A percentile compares a stretch with the other conserved stretches of the same genome.
phyloP scores from a whole-genome alignment of 1,284 basidiomycete species.

The Papiliotrema laurentii region DNA sequence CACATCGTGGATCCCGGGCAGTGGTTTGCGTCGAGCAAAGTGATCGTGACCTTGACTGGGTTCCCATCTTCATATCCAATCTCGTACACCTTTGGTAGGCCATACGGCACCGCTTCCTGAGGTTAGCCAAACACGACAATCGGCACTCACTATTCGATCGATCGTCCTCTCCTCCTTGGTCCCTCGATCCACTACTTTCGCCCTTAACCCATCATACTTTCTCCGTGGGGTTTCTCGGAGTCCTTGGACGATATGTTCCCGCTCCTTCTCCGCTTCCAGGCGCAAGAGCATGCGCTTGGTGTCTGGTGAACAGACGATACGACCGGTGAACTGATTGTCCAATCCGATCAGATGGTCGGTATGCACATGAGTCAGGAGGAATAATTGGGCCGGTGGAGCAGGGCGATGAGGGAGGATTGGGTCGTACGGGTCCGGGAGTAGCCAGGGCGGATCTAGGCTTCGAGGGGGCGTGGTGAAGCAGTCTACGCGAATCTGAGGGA shows the following conservation, averaged over 20 bases:
- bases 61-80: slow-evolving; percentile 53
- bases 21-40: slow-evolving; percentile 86
- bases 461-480: slow-evolving; percentile 56
- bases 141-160: slow-evolving; percentile 28
- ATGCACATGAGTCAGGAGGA: slow-evolving; percentile 78
- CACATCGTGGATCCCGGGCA: slow-evolving; percentile 91
- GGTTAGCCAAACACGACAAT: neutral
- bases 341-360: slow-evolving; percentile 60
- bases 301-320: slow-evolving; percentile 69
- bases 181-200: slow-evolving; percentile 38
- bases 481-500: slow-evolving; percentile 69
- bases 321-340: slow-evolving; percentile 35
- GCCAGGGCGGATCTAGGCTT: slow-evolving; percentile 10
- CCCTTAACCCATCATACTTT: slow-evolving; percentile 65
- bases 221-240: slow-evolving; percentile 56
- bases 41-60: slow-evolving; percentile 59
- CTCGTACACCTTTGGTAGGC: slow-evolving; percentile 58
- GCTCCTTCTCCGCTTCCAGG: slow-evolving; percentile 64
- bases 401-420: slow-evolving; percentile 7
- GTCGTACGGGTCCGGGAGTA: slow-evolving; percentile 10
- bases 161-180: slow-evolving; percentile 36
- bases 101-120: slow-evolving; percentile 31
- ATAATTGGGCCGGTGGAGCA: slow-evolving; percentile 56
- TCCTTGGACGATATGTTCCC: slow-evolving; percentile 54
- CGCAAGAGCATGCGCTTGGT: slow-evolving; percentile 75